Base-by-base conservation (phyloP, 176 grass and related monocot genomes). In the Elymus sibiricus region DNA sequence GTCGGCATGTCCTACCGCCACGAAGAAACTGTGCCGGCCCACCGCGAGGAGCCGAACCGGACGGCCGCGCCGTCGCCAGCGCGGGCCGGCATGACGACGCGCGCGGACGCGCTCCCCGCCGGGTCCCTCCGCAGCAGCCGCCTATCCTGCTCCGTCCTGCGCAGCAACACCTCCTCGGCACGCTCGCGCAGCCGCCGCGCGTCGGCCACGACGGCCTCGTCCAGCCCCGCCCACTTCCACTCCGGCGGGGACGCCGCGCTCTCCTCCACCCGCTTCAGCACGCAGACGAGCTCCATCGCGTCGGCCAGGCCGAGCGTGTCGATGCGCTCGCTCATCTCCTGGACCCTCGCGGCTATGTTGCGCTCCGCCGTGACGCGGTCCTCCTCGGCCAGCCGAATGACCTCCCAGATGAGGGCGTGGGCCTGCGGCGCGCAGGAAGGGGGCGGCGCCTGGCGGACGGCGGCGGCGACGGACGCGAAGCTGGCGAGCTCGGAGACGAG, bases 151-250 rank as follows among this genome's bases (percentile, higher is more conserved):
- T 77, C 75, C 72, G 88, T 87, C 61, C 87, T 74, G 47, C 76
- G 79, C 65, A 90, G 74, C 67, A 92, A 37, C 58, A 90, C 68
- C 42, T 67, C 65, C 47, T 98, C 91, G 1, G 86, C 87, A 42
- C 84, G 80, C 74, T 29, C 89, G 21, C 84, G 86, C 31, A 95
- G 76, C 39, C 46, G 72, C 39, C 76, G 21, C 35, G 87, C 85
- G 61, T 74, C 85, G 59, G 40, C 13, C 42, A 85, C 78, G 40
- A 93, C 88, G 47, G 61, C 80, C 37, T 95, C 89, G 80, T 95
- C 89, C 34, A 88, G 84, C 28, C 70, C 87, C 44, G 91, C 89
- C 93, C 91, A 88, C 82, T 93, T 92, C 82, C 95, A 91, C 68
- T 90, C 90, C 63, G 79, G 84, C 21, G 84, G 78, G 21, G 79